phyloP scores from a whole-genome alignment of 2,329 filamentous ascomycete species.

The Trichoderma breve region DNA sequence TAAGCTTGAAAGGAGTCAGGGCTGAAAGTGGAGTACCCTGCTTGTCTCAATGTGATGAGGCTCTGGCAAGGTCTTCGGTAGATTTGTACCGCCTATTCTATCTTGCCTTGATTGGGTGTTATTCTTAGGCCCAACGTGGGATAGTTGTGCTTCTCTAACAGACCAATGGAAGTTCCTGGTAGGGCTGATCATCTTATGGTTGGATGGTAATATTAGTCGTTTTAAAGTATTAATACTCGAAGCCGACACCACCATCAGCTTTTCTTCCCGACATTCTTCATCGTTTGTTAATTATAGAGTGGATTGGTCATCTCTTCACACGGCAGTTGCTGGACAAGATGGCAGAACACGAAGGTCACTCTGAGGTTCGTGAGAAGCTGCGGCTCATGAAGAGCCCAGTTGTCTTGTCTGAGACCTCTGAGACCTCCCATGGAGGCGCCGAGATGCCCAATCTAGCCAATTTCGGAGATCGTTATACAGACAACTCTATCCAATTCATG shows the following conservation, averaged over 20 bases:
- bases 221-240: constrained; percentile 3
- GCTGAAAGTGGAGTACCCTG: background rate
- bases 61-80: background rate
- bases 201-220: background rate
- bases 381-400: constrained; percentile 35
- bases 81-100: background rate
- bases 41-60: background rate
- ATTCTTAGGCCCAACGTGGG: background rate
- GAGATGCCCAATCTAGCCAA: constrained; percentile 2
- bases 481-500: background rate
- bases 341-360: background rate
- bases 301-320: background rate
- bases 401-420: background rate
- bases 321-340: background rate
- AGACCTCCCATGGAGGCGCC: background rate
- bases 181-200: constrained; percentile 1
- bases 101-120: background rate
- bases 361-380: constrained; percentile 28
- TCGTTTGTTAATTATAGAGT: background rate
- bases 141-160: background rate
- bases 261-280: background rate
- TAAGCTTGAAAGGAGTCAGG: background rate
- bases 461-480: constrained; percentile 12
- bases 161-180: background rate
- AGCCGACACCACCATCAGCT: background rate